These are phyloP conservation scores for Incumbomyces lentus DNA, from an alignment of 2,329 filamentous ascomycete species.

Conservation along the genomic window DNA sequence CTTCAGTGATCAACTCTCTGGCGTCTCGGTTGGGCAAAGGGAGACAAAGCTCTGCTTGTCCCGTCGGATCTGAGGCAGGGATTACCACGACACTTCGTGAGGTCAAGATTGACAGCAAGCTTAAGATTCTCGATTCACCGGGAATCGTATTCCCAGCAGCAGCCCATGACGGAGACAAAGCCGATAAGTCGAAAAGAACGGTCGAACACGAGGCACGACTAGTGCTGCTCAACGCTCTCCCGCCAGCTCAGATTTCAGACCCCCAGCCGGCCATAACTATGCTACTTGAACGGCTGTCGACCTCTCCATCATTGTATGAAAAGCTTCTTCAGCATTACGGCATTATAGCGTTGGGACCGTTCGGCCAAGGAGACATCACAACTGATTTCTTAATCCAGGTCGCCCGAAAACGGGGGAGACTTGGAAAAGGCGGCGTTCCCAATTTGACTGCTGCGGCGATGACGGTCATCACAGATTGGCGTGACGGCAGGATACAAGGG, in stretches of 20 bases:
- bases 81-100: constrained; percentile 80
- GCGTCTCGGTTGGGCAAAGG: constrained; percentile 62
- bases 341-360: constrained; percentile 64
- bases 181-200: constrained; percentile 46
- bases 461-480: constrained; percentile 92
- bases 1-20: constrained; percentile 89
- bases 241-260: constrained; percentile 88
- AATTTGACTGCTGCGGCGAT: constrained; percentile 82
- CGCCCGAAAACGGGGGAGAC: constrained; percentile 77
- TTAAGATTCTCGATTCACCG: constrained; percentile 86
- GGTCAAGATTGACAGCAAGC: constrained; percentile 89
- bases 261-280: constrained; percentile 77
- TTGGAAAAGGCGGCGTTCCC: constrained; percentile 81
- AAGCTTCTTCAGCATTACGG: constrained; percentile 78
- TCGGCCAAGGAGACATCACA: constrained; percentile 59
- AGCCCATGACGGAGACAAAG: constrained; percentile 32
- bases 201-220: constrained; percentile 71
- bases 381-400: constrained; percentile 93
- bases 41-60: constrained; percentile 56
- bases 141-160: constrained; percentile 82
- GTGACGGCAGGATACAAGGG: constrained; percentile 86
- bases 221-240: constrained; percentile 80
- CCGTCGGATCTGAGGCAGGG: constrained; percentile 81
- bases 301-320: constrained; percentile 60
- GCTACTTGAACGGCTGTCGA: constrained; percentile 68